Percentiles rank a stretch among this genome's conserved stretches.
Evolutionary conservation across 305 asterid species (phyloP).

Genomic region (Coffea humblotiana): DNA sequence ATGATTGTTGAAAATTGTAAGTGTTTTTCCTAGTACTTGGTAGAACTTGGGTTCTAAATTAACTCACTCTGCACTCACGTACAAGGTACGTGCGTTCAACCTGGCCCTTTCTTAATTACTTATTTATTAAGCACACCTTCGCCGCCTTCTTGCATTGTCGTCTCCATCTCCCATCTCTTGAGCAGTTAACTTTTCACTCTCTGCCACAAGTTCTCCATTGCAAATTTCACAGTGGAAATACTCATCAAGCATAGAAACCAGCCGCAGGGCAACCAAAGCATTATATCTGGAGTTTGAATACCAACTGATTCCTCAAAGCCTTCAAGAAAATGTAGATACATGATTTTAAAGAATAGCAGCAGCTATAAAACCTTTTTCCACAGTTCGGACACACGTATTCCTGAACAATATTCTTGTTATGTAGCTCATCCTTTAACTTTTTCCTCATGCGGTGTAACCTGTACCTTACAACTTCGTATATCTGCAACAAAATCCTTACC

Average conservation of each 20-base stretch:
- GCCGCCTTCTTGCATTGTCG: conserved; percentile 86
- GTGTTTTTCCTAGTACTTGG: too few relatives aligned
- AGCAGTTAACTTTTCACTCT: conserved; percentile 67
- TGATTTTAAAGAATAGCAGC: conserved; percentile 13
- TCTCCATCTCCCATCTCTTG: conserved; percentile 83
- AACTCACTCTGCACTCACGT: too few relatives aligned
- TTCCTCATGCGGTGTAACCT: conserved; percentile 91
- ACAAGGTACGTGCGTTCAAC: too few relatives aligned
- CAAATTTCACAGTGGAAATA: conserved; percentile 91
- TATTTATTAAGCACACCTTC: too few relatives aligned
- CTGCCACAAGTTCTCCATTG: conserved; percentile 75
- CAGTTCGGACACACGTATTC: conserved; percentile 90
- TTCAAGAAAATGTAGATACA: not conserved
- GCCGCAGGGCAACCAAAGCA: conserved; percentile 80
- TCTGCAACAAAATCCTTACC: conserved; percentile 47
- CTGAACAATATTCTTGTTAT: conserved; percentile 85
- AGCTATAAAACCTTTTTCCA: conserved; percentile 56
- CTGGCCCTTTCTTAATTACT: too few relatives aligned
- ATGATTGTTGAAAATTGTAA: too few relatives aligned
- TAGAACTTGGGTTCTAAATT: too few relatives aligned
- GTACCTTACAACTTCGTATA: conserved; percentile 89
- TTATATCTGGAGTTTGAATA: conserved; percentile 61
- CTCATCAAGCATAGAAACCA: conserved; percentile 66
- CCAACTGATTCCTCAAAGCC: conserved; percentile 15
- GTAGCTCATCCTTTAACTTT: conserved; percentile 88